Conservation (phyloP, 2,329 filamentous ascomycete species). For the Leptographium galeiforme region DNA sequence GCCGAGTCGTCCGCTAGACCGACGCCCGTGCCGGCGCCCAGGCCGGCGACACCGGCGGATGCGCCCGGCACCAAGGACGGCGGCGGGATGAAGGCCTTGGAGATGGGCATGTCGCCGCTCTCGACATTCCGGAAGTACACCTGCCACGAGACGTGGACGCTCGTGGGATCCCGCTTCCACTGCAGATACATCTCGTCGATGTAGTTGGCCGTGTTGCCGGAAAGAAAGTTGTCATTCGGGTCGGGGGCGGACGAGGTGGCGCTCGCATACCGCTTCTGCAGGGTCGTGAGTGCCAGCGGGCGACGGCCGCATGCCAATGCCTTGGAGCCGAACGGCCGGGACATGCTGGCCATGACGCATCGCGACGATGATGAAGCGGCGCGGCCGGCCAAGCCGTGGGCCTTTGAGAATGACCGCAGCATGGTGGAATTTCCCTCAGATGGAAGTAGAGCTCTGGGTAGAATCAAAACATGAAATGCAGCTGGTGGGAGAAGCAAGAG, state of each 20-base stretch:
- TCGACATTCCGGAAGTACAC: slow-evolving; percentile 99
- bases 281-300: slow-evolving; percentile 32
- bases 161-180: slow-evolving; percentile 87
- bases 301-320: slow-evolving; percentile 30
- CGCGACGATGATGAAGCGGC: slow-evolving; percentile 4
- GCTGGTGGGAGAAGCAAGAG: not conserved
- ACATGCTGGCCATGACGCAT: slow-evolving; percentile 1
- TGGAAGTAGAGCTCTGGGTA: not conserved
- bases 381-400: slow-evolving; percentile 7
- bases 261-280: slow-evolving; percentile 40
- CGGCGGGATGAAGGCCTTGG: slow-evolving; percentile 90
- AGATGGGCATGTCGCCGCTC: slow-evolving; percentile 92
- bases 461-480: not conserved
- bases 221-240: slow-evolving; percentile 89
- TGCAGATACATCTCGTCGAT: slow-evolving; percentile 99
- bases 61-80: slow-evolving; percentile 80
- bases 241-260: slow-evolving; percentile 48
- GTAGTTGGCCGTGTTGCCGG: slow-evolving; percentile 95
- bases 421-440: slow-evolving; percentile 4
- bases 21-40: slow-evolving; percentile 49
- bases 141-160: slow-evolving; percentile 97
- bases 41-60: slow-evolving; percentile 61
- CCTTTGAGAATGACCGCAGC: slow-evolving; percentile 10
- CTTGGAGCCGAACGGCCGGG: slow-evolving; percentile 3
- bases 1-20: slow-evolving; percentile 60